Evolutionary conservation across 1,139 yeast genomes (phyloP).

Genomic region (Candida sanyaensis): DNA sequence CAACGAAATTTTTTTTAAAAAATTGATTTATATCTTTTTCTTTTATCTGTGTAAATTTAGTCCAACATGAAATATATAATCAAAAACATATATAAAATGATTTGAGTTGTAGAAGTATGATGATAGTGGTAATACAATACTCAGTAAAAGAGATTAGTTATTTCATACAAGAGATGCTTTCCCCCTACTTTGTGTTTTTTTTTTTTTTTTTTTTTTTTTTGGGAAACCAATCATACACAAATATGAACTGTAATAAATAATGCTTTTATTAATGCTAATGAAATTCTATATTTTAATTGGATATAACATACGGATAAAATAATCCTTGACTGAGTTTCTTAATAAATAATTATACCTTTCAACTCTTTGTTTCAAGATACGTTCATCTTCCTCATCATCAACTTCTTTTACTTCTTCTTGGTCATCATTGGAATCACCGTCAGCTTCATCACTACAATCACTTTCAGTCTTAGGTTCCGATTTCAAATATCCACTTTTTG

Average conservation of each 20-base stretch:
- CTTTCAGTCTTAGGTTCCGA: background rate
- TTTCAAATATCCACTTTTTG: conserved; percentile 14
- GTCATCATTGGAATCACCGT: too few species aligned
- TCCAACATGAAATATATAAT: background rate
- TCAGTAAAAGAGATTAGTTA: too few species aligned
- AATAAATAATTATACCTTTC: conserved; percentile 22
- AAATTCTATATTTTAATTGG: conserved; percentile 24
- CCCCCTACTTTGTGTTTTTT: too few species aligned
- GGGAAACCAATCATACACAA: too few species aligned
- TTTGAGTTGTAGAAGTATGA: too few species aligned
- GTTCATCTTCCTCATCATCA: conserved; percentile 12
- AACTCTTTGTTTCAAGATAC: conserved; percentile 20
- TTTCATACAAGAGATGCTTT: too few species aligned
- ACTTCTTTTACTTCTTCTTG: background rate
- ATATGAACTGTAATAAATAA: background rate
- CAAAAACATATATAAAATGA: background rate
- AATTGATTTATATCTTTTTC: background rate
- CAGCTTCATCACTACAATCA: conserved; percentile 4
- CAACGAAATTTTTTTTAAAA: background rate
- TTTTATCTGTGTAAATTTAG: conserved; percentile 4
- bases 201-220: too few species aligned
- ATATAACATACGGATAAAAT: conserved; percentile 22
- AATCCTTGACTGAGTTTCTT: conserved; percentile 11
- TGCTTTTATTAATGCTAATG: too few species aligned
- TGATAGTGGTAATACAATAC: too few species aligned